Evolutionary conservation across 2,329 filamentous ascomycete species (phyloP), one percentile per base, ranked within the genome.

Genomic region (Lachnellula willkommii): DNA sequence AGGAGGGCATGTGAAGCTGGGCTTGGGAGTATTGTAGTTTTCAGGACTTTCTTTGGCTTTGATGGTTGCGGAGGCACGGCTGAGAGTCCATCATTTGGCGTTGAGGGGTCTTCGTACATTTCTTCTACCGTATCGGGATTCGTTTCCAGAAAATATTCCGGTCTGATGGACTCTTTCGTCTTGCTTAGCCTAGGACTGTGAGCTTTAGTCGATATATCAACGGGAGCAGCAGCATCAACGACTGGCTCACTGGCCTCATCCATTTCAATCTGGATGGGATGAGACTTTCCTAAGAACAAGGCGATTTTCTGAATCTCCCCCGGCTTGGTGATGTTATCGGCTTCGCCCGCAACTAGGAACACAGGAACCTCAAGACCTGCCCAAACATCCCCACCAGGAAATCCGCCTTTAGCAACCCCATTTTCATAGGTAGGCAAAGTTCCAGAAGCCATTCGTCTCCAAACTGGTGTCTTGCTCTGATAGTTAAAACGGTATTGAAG

Each of bases 1-100:
- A 95, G 80, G 26, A 97, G 76, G 12, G 89, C 88, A 71, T 97
- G 93, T 2, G 87, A 88, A 9, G 90, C 89, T 0, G 91, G 91
- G 1, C 82, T 75, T 0, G 89, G 89, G 50, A 96, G 78, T 51
- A 92, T 77, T 22, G 81, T 80, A 0, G 81, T 85, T 66, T 89
- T 85, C 24, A 95, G 76, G 8, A 84, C 73, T 63, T 77, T 79
- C 4, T 68, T 66, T 0, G 81, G 81, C 36, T 75, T 75, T 6
- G 69, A 66, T 4, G 75, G 76, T 61, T 81, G 78, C 4, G 73
- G 67, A 26, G 82, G 78, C 12, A 81, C 71, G 15, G 72, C 63
- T 32, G 64, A 66, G 2, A 65, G 65, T 48, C 68, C 72, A 57
- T 78, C 78, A 35, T 73, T 69, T 3, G 74, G 76, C 47, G 79